Evolutionary conservation across 495 filamentous ascomycete genomes (phyloP).

Genomic region (Parathielavia appendiculata): DNA sequence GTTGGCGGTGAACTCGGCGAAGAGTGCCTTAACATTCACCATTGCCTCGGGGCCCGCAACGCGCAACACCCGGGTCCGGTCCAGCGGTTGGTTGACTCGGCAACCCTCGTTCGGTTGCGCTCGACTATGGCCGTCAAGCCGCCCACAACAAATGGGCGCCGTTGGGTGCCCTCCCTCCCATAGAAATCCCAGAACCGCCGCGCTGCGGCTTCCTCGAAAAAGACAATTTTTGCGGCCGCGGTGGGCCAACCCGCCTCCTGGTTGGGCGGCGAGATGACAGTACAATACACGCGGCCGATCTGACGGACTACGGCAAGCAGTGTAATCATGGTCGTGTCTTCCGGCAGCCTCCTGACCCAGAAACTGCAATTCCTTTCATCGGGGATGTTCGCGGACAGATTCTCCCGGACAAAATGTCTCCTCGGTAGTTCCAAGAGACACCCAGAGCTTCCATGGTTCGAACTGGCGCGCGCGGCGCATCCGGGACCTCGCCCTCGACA

Average conservation of each 20-base stretch:
- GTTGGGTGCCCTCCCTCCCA: neutral
- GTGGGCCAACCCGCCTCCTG: conserved; percentile 13
- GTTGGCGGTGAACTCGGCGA: neutral
- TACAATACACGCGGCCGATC: conserved; percentile 35
- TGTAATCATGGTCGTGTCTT: conserved; percentile 18
- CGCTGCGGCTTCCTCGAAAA: conserved; percentile 32
- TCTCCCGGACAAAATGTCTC: conserved; percentile 25
- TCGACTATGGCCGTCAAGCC: neutral
- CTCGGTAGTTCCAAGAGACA: conserved; percentile 24
- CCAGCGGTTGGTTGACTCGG: neutral
- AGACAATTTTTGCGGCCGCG: conserved; percentile 36
- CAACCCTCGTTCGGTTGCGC: neutral
- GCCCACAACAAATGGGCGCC: neutral
- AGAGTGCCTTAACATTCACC: neutral
- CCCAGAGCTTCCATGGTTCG: neutral
- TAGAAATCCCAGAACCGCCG: neutral
- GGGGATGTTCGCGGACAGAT: conserved; percentile 32
- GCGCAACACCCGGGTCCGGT: neutral
- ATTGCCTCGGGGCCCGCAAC: neutral
- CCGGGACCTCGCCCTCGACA: neutral
- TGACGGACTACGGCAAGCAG: conserved; percentile 30
- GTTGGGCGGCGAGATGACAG: conserved; percentile 33
- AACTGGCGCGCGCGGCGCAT: neutral
- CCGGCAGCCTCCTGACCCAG: conserved; percentile 35
- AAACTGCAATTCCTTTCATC: conserved; percentile 32